phyloP scores from a whole-genome alignment of 257 asterid genomes.

The Cinchona pubescens region DNA sequence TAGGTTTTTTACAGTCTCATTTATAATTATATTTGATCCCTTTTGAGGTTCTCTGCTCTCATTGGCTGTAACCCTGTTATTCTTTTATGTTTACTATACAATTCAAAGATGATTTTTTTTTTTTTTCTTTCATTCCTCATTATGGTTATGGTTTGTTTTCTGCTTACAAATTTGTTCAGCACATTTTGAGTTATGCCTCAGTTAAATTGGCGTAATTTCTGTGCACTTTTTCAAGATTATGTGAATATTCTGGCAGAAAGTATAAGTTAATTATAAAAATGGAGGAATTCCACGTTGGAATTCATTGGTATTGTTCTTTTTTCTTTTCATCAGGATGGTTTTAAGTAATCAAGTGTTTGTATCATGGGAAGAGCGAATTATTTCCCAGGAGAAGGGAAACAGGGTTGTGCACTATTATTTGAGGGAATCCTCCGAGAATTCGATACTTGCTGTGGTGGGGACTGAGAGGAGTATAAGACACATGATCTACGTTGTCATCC shows the following conservation, averaged over 20 bases:
- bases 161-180: background rate
- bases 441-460: constrained; percentile 46
- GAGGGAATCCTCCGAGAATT: constrained; percentile 27
- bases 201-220: too few relatives aligned
- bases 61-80: background rate
- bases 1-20: background rate
- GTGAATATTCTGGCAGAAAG: background rate
- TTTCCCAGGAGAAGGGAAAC: constrained; percentile 31
- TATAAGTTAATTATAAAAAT: background rate
- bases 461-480: constrained; percentile 35
- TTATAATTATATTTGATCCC: background rate
- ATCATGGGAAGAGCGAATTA: constrained; percentile 43
- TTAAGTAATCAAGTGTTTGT: constrained; percentile 19
- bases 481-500: constrained; percentile 30
- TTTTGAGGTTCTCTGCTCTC: background rate
- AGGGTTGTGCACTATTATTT: constrained; percentile 39
- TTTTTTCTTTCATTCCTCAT: background rate
- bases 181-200: background rate
- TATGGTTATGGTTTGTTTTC: background rate
- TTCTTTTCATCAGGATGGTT: constrained; percentile 38
- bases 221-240: background rate
- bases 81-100: background rate
- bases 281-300: background rate
- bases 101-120: too few relatives aligned
- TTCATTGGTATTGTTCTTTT: constrained; percentile 5